Evolutionary conservation across 495 filamentous ascomycete species (phyloP).

Genomic region (Cercophora scortea): DNA sequence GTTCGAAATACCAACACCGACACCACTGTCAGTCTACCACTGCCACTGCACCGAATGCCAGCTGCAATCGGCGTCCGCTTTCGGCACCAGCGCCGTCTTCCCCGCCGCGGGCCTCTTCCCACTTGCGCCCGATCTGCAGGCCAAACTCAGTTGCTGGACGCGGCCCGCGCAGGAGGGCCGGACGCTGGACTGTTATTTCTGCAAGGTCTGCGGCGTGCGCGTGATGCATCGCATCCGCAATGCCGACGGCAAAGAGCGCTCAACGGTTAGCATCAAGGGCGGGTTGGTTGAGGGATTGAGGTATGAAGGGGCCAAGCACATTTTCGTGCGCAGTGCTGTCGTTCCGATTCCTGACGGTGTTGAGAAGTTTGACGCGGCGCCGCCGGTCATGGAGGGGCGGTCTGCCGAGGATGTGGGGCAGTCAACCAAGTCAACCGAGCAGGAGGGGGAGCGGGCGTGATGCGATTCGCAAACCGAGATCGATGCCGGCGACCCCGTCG

Average conservation of each 20-base stretch:
- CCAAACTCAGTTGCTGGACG: constrained; percentile 28
- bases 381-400: constrained; percentile 12
- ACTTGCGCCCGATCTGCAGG: constrained; percentile 23
- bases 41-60: constrained; percentile 57
- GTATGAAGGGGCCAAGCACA: constrained; percentile 30
- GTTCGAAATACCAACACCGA: constrained; percentile 36
- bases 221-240: constrained; percentile 40
- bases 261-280: constrained; percentile 40
- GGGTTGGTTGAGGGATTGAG: constrained; percentile 40
- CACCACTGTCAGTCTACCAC: constrained; percentile 34
- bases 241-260: constrained; percentile 22
- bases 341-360: constrained; percentile 47
- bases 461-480: neutral
- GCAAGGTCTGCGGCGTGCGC: constrained; percentile 40
- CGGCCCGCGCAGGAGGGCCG: constrained; percentile 32
- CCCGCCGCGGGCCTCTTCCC: constrained; percentile 40
- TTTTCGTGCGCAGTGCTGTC: constrained; percentile 31
- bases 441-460: neutral
- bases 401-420: neutral
- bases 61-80: constrained; percentile 50
- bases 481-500: too few species aligned
- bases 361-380: constrained; percentile 30
- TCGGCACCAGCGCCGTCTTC: constrained; percentile 46
- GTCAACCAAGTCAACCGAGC: neutral
- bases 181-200: constrained; percentile 46